Conservation (phyloP, 1,139 yeast species). For the Candida sp. region DNA sequence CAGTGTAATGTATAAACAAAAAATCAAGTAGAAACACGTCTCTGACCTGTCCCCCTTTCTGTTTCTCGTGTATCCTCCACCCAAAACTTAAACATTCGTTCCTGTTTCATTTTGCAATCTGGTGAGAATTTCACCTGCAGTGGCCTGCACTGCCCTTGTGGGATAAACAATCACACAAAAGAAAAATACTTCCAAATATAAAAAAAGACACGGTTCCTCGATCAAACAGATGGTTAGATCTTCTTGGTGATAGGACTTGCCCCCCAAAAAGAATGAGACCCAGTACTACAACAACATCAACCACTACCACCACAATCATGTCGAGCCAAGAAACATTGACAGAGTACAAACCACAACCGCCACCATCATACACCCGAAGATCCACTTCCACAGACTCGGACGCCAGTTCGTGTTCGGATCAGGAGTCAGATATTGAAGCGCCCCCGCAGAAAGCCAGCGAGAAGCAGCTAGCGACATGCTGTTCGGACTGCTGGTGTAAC, state of each 20-base stretch:
- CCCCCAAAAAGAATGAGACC: no score
- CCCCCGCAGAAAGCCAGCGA: constrained; percentile 17
- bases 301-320: background rate
- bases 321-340: background rate
- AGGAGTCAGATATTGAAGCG: constrained; percentile 21
- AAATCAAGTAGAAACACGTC: background rate
- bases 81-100: background rate
- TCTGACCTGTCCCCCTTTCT: background rate
- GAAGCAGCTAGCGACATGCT: constrained; percentile 12
- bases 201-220: background rate
- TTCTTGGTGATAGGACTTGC: no score
- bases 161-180: background rate
- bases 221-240: background rate
- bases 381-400: constrained; percentile 2
- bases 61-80: background rate
- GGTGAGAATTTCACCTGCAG: background rate
- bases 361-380: constrained; percentile 13
- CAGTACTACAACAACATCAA: background rate
- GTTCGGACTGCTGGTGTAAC: constrained; percentile 18
- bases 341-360: constrained; percentile 11
- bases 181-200: background rate
- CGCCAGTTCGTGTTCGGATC: constrained; percentile 16
- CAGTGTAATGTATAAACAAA: no score
- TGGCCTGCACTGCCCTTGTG: background rate
- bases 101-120: background rate